Base-by-base conservation (phyloP, 129 eudicot genomes). In the Pseudognaphalium luteoalbum region DNA sequence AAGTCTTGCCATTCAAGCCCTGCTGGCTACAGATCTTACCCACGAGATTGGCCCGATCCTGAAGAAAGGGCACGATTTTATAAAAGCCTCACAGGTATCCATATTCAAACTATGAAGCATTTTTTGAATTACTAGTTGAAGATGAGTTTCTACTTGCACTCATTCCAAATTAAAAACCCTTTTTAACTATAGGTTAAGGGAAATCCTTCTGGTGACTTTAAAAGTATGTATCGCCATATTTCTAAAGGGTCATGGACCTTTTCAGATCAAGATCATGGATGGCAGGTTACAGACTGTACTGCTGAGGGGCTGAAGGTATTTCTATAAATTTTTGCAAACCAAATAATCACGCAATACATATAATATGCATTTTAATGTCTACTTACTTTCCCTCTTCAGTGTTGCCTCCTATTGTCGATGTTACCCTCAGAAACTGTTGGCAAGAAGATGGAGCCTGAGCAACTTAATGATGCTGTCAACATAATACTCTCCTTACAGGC, bases 161-260 rank as follows among this genome's bases (percentile, higher is more conserved):
- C 15, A 87, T 89, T 77, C 87, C 98, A 0, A 90, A 85, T 75
- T 95, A 88, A 83, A 95, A 91, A 8, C 5, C 35, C 16, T 8
- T 34, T 34, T 34, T 34, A 34, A 34, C 37, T 78, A 42, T 71
- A 93, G 98, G 91, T 94, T 10, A 84, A 81, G 67, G 91, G 89
- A 32, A 84, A 94, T 57, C 97, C 97, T 51, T 91, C 91, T 2
- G 97, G 98, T 47, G 91, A 94, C 71, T 94, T 87, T 30, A 84
- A 74, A 75, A 73, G 86, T 76, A 94, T 94, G 97, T 72, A 88
- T 34, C 89, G 97, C 7, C 98, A 91, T 81, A 91, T 86, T 67
- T 87, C 97, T 0, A 94, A 91, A 64, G 98, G 98, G 19, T 85
- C 96, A 0, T 91, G 97, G 98, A 91, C 98, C 7, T 88, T 93